Evolutionary conservation across 192 early-diverging fungal species (phyloP).

Genomic region (Gaertneriomyces sp.): DNA sequence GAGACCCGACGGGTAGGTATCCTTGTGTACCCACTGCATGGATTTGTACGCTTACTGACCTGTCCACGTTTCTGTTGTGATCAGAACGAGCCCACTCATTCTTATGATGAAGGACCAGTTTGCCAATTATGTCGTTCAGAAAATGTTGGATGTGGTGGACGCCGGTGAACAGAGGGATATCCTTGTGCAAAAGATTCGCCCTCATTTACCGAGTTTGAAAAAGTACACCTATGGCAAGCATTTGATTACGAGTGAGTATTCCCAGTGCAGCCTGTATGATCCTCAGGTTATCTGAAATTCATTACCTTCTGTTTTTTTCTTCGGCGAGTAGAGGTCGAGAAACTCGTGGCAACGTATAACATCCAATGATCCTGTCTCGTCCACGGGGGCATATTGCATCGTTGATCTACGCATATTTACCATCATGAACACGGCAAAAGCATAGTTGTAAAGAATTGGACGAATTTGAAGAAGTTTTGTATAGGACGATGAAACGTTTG

Average conservation of each 20-base stretch:
- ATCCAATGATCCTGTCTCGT: slow-evolving; percentile 10
- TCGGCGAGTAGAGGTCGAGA: slow-evolving; percentile 27
- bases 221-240: slow-evolving; percentile 99
- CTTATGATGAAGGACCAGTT: slow-evolving; percentile 99
- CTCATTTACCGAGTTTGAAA: slow-evolving; percentile 85
- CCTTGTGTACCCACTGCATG: background rate
- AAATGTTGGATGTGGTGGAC: slow-evolving; percentile 97
- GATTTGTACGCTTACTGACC: background rate
- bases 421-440: background rate
- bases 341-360: slow-evolving; percentile 23
- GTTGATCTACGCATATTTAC: no score
- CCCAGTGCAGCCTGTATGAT: background rate
- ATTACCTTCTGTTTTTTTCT: background rate
- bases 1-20: slow-evolving; percentile 72
- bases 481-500: background rate
- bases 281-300: background rate
- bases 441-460: background rate
- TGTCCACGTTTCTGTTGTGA: background rate
- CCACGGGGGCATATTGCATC: background rate
- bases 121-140: slow-evolving; percentile 99
- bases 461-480: background rate
- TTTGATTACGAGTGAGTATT: slow-evolving; percentile 68
- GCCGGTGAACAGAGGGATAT: slow-evolving; percentile 77
- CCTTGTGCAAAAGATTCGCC: slow-evolving; percentile 87
- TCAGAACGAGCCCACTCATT: slow-evolving; percentile 75